A percentile compares a stretch with the other conserved stretches of the same genome.
phyloP scores from a whole-genome alignment of 1,139 yeast species.

The Yamadazyma sp. region DNA sequence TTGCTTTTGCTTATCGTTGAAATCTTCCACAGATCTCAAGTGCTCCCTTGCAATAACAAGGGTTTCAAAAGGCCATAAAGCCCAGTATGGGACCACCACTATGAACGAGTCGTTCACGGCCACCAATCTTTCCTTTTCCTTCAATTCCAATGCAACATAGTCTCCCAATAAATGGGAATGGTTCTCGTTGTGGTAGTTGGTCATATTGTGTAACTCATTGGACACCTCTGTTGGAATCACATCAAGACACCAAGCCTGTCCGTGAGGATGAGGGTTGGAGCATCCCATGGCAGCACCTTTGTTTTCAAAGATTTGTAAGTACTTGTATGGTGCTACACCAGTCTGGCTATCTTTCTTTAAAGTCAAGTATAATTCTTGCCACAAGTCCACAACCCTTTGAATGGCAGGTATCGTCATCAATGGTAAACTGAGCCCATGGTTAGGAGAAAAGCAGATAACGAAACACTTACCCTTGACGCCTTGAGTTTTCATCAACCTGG shows the following conservation, averaged over 20 bases:
- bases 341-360: slow-evolving; percentile 35
- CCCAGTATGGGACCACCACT: slow-evolving; percentile 83
- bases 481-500: slow-evolving; percentile 51
- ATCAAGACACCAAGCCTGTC: slow-evolving; percentile 78
- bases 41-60: slow-evolving; percentile 59
- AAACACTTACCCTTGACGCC: slow-evolving; percentile 70
- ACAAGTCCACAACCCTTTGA: slow-evolving; percentile 51
- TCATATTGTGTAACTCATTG: slow-evolving; percentile 54
- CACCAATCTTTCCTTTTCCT: slow-evolving; percentile 53
- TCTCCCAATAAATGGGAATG: slow-evolving; percentile 59
- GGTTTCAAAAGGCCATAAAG: slow-evolving; percentile 80
- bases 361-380: slow-evolving; percentile 56
- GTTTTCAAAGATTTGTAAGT: slow-evolving; percentile 75
- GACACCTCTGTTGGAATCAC: slow-evolving; percentile 69
- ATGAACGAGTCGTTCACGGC: slow-evolving; percentile 62
- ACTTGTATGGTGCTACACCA: slow-evolving; percentile 50
- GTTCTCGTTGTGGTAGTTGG: slow-evolving; percentile 44
- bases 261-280: slow-evolving; percentile 80
- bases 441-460: slow-evolving; percentile 75
- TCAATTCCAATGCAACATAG: slow-evolving; percentile 59
- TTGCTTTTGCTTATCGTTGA: slow-evolving; percentile 46
- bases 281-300: slow-evolving; percentile 84
- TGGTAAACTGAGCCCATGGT: slow-evolving; percentile 67
- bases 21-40: slow-evolving; percentile 51
- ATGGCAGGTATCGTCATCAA: slow-evolving; percentile 52